A percentile compares a stretch with the other conserved stretches of the same genome.
phyloP scores from a whole-genome alignment of 768 basidiomycete species.

The Russula sp. region DNA sequence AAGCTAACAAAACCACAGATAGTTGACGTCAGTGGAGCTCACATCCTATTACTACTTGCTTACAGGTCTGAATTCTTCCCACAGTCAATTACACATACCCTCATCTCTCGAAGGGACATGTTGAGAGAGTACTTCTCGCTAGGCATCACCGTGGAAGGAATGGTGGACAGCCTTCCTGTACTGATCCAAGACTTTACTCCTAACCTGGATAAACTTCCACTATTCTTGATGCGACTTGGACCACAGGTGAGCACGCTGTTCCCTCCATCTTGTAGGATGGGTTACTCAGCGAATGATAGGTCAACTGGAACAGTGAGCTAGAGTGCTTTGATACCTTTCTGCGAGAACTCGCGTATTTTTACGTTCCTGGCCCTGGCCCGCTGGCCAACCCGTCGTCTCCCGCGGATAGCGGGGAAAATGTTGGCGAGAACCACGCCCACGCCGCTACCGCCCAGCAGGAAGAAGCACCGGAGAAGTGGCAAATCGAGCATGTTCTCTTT shows the following conservation, averaged over 20 bases:
- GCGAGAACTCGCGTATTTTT: constrained; percentile 88
- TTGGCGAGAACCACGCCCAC: constrained; percentile 19
- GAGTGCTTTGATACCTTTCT: constrained; percentile 85
- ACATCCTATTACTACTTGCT: not conserved
- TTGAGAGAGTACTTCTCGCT: constrained; percentile 88
- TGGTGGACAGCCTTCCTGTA: constrained; percentile 72
- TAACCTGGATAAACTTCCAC: constrained; percentile 83
- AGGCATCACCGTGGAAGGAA: constrained; percentile 56
- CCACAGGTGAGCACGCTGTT: constrained; percentile 50
- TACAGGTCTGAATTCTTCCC: not conserved
- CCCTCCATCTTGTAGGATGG: not conserved
- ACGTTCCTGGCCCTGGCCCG: constrained; percentile 57
- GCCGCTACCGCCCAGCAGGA: constrained; percentile 31
- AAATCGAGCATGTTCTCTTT: constrained; percentile 87
- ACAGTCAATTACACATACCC: constrained; percentile 59
- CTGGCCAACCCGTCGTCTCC: constrained; percentile 24
- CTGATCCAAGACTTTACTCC: constrained; percentile 85
- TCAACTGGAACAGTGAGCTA: constrained; percentile 80
- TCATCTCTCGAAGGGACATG: constrained; percentile 70
- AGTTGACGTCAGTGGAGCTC: constrained; percentile 50
- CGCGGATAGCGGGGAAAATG: not conserved
- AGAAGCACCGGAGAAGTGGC: constrained; percentile 68
- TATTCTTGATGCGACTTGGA: constrained; percentile 85
- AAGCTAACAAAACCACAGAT: constrained; percentile 56
- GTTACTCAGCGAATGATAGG: constrained; percentile 41